A percentile compares a stretch with the other conserved stretches of the same genome.
phyloP scores from a whole-genome alignment of 768 basidiomycete species.

The Suillus fuscotomentosus region DNA sequence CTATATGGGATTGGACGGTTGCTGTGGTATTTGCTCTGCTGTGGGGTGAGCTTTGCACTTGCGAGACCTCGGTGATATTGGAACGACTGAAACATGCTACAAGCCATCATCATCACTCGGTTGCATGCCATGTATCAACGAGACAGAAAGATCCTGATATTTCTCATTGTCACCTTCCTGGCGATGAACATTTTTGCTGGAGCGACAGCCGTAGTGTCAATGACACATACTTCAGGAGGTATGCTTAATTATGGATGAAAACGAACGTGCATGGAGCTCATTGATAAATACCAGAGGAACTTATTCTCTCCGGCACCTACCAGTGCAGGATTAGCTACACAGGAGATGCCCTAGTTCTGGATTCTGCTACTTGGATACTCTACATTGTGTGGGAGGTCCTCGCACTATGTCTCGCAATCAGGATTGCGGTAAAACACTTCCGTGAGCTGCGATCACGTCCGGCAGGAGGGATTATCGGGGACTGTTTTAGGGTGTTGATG shows the following conservation, averaged over 20 bases:
- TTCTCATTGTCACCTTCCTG: background rate
- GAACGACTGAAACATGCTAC: background rate
- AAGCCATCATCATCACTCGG: background rate
- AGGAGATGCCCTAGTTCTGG: background rate
- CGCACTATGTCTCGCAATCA: background rate
- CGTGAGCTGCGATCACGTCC: background rate
- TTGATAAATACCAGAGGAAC: background rate
- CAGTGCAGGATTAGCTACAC: background rate
- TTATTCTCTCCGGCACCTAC: background rate
- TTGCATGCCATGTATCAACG: background rate
- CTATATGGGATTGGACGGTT: background rate
- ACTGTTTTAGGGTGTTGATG: background rate
- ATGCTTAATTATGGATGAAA: background rate
- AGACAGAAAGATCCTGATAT: background rate
- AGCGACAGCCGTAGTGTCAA: background rate
- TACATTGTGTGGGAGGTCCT: background rate
- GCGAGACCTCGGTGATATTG: background rate
- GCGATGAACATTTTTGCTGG: background rate
- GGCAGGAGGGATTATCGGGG: background rate
- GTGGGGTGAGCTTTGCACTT: background rate
- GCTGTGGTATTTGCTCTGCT: background rate
- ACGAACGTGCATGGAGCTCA: background rate
- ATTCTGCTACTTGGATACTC: background rate
- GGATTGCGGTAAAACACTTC: background rate
- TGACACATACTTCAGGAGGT: background rate